Base-by-base conservation (phyloP, 176 grass and related monocot genomes). In the Triticum timopheevii region DNA sequence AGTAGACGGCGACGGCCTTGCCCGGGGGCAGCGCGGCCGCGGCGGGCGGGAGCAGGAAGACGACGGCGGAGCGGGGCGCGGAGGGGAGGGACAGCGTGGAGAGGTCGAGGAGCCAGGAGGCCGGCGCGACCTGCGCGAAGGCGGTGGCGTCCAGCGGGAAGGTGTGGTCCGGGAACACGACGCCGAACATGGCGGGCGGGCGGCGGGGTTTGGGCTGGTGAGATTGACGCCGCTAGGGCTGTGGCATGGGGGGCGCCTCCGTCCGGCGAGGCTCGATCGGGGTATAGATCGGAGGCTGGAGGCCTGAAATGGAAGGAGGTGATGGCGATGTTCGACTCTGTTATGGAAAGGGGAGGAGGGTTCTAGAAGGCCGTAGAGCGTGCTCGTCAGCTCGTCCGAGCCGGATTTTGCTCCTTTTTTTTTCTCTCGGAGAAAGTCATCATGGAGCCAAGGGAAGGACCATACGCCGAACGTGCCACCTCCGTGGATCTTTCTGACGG, bases 91-190 rank as follows among this genome's bases (percentile, higher is more conserved):
- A 56, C 69, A 95, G 83, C 44, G 68, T 86, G 38, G 86, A 66
- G 68, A 98, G 80, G 76, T 98, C 96, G 42, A 98, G 93, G 34
- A 93, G 54, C 96, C 96, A 98, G 74, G 92, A 94, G 50, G 80
- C 86, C 33, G 96, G 93, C 42, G 91, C 93, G 36, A 98, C 86
- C 92, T 93, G 93, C 49, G 86, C 85, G 56, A 98, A 90, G 50
- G 88, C 82, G 61, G 91, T 83, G 68, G 93, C 88, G 66, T 98
- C 93, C 62, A 95, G 92, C 15, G 96, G 93, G 63, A 83, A 98
- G 66, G 87, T 98, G 76, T 93, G 93, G 5, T 98, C 91, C 34
- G 96, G 93, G 69, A 98, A 98, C 59, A 98, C 86, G 27, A 98
- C 86, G 27, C 93, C 96, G 70, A 98, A 98, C 96, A 98, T 98